These are phyloP conservation scores for Thymus mandschuricus DNA, from an alignment of 257 asterid species.

Conservation along the genomic window DNA sequence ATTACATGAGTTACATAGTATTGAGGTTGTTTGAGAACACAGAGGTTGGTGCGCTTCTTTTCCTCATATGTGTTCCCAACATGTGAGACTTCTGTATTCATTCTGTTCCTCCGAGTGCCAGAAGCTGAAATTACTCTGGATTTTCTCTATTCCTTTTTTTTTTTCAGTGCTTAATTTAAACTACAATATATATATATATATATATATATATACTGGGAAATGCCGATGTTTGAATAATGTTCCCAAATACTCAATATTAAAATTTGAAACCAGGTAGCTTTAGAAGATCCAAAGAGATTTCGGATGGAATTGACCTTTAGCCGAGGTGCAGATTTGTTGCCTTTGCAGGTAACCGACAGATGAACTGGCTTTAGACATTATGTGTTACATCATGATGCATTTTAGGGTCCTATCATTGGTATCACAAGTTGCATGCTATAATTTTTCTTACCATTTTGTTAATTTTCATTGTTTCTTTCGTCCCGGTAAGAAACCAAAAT, in stretches of 20 bases:
- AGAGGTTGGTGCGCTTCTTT: constrained; percentile 60
- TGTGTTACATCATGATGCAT: not conserved
- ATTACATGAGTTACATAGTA: constrained; percentile 97
- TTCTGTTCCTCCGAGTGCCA: not conserved
- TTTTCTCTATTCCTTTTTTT: not conserved
- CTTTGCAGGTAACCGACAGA: constrained; percentile 69
- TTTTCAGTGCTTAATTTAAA: too few relatives aligned
- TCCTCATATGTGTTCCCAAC: not conserved
- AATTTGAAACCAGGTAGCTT: constrained; percentile 64
- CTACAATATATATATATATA: too few relatives aligned
- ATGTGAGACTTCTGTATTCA: not conserved
- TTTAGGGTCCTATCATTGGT: constrained; percentile 13
- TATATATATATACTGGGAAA: too few relatives aligned
- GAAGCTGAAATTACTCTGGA: not conserved
- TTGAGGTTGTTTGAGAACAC: constrained; percentile 92
- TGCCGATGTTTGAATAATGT: not conserved
- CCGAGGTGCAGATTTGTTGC: constrained; percentile 98
- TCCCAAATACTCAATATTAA: constrained; percentile 8
- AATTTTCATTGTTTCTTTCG: too few relatives aligned
- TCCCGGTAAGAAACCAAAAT: too few relatives aligned
- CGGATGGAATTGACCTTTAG: constrained; percentile 93
- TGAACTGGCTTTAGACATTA: not conserved
- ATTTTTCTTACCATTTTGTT: too few relatives aligned
- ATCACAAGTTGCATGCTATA: too few relatives aligned
- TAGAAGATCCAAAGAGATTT: constrained; percentile 92